phyloP scores from a whole-genome alignment of 2,329 filamentous ascomycete genomes.

The Pyrenophora graminea region DNA sequence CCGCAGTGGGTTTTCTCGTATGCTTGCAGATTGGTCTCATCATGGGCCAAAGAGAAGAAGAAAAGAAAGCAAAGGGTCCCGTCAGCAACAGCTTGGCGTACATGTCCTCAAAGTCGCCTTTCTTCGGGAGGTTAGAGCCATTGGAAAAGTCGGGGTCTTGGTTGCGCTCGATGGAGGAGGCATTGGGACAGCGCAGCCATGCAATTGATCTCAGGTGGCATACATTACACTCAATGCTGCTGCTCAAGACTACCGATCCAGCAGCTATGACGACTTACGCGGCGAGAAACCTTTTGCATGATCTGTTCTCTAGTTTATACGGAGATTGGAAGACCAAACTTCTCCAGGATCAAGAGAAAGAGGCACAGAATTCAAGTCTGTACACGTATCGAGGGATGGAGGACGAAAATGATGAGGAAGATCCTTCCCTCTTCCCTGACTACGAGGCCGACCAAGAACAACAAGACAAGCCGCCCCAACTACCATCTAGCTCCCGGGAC shows the following conservation, averaged over 20 bases:
- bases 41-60: slow-evolving; percentile 47
- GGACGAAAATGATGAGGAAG: slow-evolving; percentile 75
- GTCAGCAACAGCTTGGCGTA: slow-evolving; percentile 29
- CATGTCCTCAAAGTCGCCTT: slow-evolving; percentile 36
- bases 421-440: slow-evolving; percentile 79
- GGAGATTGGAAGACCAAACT: slow-evolving; percentile 79
- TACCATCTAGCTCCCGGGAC: slow-evolving; percentile 35
- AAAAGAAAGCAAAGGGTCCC: slow-evolving; percentile 17
- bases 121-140: slow-evolving; percentile 31
- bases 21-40: slow-evolving; percentile 77
- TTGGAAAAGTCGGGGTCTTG: slow-evolving; percentile 23
- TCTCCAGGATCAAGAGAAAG: slow-evolving; percentile 73
- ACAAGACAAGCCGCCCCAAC: slow-evolving; percentile 30
- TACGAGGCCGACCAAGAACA: slow-evolving; percentile 62
- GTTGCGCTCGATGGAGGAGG: slow-evolving; percentile 23
- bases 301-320: slow-evolving; percentile 74
- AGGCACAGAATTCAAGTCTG: slow-evolving; percentile 73
- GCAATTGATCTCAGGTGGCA: slow-evolving; percentile 45
- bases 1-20: slow-evolving; percentile 76
- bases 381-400: slow-evolving; percentile 85
- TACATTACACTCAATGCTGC: slow-evolving; percentile 32
- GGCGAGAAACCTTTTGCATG: slow-evolving; percentile 58
- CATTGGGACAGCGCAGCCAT: slow-evolving; percentile 25
- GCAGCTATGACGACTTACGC: slow-evolving; percentile 11
- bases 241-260: slow-evolving; percentile 34